Evolutionary conservation across 345 rosid genomes (phyloP).

Genomic region (Viola odorata): DNA sequence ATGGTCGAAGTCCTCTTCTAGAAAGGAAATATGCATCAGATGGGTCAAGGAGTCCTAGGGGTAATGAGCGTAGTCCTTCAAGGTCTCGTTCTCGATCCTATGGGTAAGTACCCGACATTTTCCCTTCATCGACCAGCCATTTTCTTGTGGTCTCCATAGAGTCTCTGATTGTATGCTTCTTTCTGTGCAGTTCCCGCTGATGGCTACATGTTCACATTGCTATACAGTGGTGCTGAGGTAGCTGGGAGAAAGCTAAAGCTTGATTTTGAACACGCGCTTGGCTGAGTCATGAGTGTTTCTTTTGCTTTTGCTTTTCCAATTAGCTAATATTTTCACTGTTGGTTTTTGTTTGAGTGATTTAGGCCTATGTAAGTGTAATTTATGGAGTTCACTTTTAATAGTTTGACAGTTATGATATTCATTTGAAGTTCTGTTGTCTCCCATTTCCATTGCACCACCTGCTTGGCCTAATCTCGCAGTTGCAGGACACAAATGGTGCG

Average conservation of each 20-base stretch:
- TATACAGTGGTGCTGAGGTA: not conserved
- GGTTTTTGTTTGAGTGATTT: no score
- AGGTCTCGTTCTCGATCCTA: conserved; percentile 46
- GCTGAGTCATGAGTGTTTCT: not conserved
- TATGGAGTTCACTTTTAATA: no score
- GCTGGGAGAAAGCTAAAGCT: not conserved
- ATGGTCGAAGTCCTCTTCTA: conserved; percentile 31
- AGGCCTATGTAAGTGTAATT: no score
- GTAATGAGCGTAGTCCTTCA: conserved; percentile 34
- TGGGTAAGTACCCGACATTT: conserved; percentile 34
- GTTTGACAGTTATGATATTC: no score
- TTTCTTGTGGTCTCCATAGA: no score
- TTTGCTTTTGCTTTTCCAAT: not conserved
- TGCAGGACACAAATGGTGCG: no score
- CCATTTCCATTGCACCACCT: no score
- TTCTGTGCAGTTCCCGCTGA: conserved; percentile 25
- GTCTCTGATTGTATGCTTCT: not conserved
- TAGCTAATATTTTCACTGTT: not conserved
- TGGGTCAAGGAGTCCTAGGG: conserved; percentile 46
- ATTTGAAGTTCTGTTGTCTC: no score
- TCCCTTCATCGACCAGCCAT: not conserved
- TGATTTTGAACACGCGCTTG: not conserved
- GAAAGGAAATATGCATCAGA: conserved; percentile 36
- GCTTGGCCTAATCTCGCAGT: no score
- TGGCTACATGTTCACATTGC: not conserved